Base-by-base conservation (phyloP, 768 basidiomycete species). In the Rhodocollybia butyracea region DNA sequence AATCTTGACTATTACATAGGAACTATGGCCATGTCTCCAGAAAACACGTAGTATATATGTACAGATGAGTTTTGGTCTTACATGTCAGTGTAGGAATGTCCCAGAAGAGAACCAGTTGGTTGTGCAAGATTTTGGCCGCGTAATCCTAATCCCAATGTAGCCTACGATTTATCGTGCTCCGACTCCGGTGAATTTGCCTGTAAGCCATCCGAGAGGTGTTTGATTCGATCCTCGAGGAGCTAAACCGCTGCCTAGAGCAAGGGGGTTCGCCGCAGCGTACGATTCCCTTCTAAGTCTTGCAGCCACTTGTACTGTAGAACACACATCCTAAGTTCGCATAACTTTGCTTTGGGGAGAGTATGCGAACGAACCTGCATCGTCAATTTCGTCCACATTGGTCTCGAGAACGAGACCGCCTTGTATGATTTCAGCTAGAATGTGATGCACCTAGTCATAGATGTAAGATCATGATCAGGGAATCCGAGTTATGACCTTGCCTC, bases 341-440 rank as follows among this genome's bases (percentile, higher is more conserved):
- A 50, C 43, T 22, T n/a, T 22, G 32, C 34, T n/a, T 24, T 21
- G 39, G 29, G 48, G 56, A 52, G 54, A 42, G 46, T 55, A 58
- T 8, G 47, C 41, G 36, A 32, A 65, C 84, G 51, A 61, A 91
- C 91, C 83, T 58, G 85, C 79, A 59, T 63, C 71, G 61, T 85
- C 85, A 54, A 94, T 94, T 65, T 91, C 90, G 52, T 91, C 89
- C 24, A 93, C 85, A 68, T 91, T 93, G 12, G 96, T 99, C 70
- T 99, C 97, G 40, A 98, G 77, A 8, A 98, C 97, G 34, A 98
- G 78, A 5, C 97, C 97, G 15, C 94, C 96, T 73, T 98, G 95
- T 24, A 99, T 91, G 51, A 98, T 86, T 71, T 98, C 97, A n/a
- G 88, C 79, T 43, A 99, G 81, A 51, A 98, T 93, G 61, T 96